A percentile compares a stretch with the other conserved stretches of the same genome.
Conservation (phyloP, 345 rosid species). For the Eucalyptus caleyi region DNA sequence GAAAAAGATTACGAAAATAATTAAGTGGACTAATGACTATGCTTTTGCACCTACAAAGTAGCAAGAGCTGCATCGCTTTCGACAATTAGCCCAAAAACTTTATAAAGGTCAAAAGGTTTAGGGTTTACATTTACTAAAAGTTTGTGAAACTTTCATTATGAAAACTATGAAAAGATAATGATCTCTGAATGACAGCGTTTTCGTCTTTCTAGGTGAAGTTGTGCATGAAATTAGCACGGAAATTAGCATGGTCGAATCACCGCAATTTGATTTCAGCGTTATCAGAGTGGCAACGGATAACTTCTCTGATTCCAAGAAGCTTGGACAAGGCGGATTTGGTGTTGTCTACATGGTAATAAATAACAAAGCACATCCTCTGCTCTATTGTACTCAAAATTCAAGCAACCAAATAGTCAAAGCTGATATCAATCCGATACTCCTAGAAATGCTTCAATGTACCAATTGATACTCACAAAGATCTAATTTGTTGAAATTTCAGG, state of each 20-base stretch:
- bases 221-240: neutral
- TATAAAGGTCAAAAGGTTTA: neutral
- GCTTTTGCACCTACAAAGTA: neutral
- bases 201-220: neutral
- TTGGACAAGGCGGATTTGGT: constrained; percentile 14
- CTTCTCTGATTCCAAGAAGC: constrained; percentile 13
- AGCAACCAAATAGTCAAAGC: neutral
- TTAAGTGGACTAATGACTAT: neutral
- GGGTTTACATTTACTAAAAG: neutral
- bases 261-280: constrained; percentile 1
- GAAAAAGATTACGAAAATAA: neutral
- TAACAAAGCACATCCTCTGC: neutral
- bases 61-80: neutral
- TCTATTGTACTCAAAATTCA: neutral
- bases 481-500: neutral
- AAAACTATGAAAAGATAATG: too few species aligned
- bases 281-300: neutral
- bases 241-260: neutral
- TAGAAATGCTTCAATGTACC: neutral
- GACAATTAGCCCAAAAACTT: neutral
- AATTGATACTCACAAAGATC: too few species aligned
- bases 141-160: too few species aligned
- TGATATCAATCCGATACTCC: neutral
- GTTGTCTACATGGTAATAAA: constrained; percentile 10
- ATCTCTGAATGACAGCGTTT: neutral